Conservation (phyloP, 2,329 filamentous ascomycete genomes). For the Colletotrichum brevisporum region DNA sequence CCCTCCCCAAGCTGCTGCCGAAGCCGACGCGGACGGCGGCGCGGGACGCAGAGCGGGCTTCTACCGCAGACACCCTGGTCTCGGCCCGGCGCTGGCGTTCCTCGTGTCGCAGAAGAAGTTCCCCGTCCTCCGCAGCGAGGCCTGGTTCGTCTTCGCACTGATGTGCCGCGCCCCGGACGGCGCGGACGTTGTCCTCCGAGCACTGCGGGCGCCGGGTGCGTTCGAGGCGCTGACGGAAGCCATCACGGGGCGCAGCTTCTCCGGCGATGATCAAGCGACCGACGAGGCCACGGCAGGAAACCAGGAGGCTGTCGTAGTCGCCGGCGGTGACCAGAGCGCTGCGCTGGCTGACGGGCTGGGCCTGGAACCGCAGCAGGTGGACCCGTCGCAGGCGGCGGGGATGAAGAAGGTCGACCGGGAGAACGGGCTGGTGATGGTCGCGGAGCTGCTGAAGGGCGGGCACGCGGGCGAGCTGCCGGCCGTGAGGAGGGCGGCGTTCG, state of each 20-base stretch:
- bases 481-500: slow-evolving; percentile 57
- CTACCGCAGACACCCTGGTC: slow-evolving; percentile 59
- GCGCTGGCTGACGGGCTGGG: slow-evolving; percentile 52
- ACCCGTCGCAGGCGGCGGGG: slow-evolving; percentile 58
- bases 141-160: slow-evolving; percentile 74
- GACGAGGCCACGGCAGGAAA: neutral
- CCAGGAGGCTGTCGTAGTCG: neutral
- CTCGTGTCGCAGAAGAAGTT: slow-evolving; percentile 71
- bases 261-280: slow-evolving; percentile 14
- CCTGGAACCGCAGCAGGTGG: slow-evolving; percentile 63
- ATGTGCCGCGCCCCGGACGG: slow-evolving; percentile 68
- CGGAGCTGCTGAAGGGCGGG: slow-evolving; percentile 65
- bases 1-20: slow-evolving; percentile 23
- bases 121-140: slow-evolving; percentile 71
- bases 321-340: slow-evolving; percentile 18
- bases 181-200: slow-evolving; percentile 58
- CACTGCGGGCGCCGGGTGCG: slow-evolving; percentile 58
- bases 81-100: slow-evolving; percentile 62
- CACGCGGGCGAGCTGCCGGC: slow-evolving; percentile 57
- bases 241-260: slow-evolving; percentile 61
- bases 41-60: slow-evolving; percentile 52
- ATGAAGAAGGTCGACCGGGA: slow-evolving; percentile 70
- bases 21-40: slow-evolving; percentile 41
- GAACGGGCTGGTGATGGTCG: slow-evolving; percentile 72
- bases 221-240: slow-evolving; percentile 61